Conservation (phyloP, 257 asterid species). For the Striga asiatica region DNA sequence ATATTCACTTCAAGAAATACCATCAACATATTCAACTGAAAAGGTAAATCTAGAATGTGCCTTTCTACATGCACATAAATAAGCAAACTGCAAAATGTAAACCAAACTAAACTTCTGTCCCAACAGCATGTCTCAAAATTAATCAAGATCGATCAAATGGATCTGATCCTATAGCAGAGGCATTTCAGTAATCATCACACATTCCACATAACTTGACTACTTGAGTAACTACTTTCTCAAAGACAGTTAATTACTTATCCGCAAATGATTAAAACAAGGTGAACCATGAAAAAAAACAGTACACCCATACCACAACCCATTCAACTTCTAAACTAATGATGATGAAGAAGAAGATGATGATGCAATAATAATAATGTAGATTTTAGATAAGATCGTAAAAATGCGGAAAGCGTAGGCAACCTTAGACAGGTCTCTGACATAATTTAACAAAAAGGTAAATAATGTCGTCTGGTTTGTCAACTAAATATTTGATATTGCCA, state of each 20-base stretch:
- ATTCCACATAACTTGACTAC: not conserved
- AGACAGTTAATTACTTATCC: constrained; percentile 6
- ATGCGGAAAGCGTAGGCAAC: not conserved
- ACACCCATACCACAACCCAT: not conserved
- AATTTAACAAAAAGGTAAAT: not conserved
- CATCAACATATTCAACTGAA: not conserved
- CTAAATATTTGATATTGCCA: not conserved
- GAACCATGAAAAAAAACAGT: not conserved
- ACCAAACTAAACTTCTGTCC: not conserved
- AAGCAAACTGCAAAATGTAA: not conserved
- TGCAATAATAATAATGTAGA: not conserved
- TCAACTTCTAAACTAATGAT: not conserved
- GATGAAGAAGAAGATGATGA: not conserved
- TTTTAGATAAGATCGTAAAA: not conserved
- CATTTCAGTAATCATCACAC: not conserved
- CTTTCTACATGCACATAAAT: not conserved
- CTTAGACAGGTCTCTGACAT: not conserved
- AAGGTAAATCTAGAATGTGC: constrained; percentile 1
- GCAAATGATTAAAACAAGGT: not conserved
- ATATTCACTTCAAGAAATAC: constrained; percentile 12
- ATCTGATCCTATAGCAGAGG: not conserved
- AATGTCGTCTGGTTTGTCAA: not conserved
- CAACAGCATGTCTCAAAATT: not conserved
- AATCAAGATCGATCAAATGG: not conserved
- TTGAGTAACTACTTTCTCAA: not conserved